These are phyloP conservation scores for Thelonectria rubi DNA, from an alignment of 2,329 filamentous ascomycete genomes.

Conservation along the genomic window DNA sequence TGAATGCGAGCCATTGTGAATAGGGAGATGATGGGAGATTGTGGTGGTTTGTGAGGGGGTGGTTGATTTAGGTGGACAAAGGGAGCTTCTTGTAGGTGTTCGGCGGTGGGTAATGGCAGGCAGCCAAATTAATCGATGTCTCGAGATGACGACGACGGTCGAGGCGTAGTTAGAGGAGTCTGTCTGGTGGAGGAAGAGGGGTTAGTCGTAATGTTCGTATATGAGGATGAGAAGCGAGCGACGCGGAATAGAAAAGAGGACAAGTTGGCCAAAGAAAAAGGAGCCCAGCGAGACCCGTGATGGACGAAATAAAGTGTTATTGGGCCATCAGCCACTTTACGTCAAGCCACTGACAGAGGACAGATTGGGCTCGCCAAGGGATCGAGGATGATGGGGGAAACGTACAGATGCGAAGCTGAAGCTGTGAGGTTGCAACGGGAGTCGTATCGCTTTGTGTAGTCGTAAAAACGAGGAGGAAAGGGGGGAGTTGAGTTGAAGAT, in stretches of 20 bases:
- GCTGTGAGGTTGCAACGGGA: neutral
- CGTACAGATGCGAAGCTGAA: neutral
- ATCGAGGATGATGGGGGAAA: neutral
- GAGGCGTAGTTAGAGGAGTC: conserved; percentile 18
- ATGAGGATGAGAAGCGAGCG: neutral
- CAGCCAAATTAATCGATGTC: conserved; percentile 36
- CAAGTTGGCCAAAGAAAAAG: conserved; percentile 39
- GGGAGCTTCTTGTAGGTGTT: neutral
- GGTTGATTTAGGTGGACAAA: neutral
- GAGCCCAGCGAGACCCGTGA: conserved; percentile 21
- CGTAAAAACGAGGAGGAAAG: neutral
- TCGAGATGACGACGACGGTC: conserved; percentile 33
- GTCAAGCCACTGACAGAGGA: neutral
- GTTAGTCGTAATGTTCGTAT: conserved; percentile 15
- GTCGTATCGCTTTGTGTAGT: too few relatives aligned
- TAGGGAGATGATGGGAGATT: conserved; percentile 19
- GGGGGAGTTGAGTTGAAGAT: conserved; percentile 9
- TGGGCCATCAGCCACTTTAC: conserved; percentile 13
- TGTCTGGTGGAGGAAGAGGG: conserved; percentile 10
- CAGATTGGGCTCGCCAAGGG: neutral
- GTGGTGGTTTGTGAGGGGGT: conserved; percentile 14
- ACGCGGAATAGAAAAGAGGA: conserved; percentile 25
- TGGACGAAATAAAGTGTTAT: conserved; percentile 18
- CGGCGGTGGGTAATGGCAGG: conserved; percentile 26
- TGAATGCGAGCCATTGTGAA: conserved; percentile 81